phyloP scores from a whole-genome alignment of 495 filamentous ascomycete genomes.

The Glonium stellatum region DNA sequence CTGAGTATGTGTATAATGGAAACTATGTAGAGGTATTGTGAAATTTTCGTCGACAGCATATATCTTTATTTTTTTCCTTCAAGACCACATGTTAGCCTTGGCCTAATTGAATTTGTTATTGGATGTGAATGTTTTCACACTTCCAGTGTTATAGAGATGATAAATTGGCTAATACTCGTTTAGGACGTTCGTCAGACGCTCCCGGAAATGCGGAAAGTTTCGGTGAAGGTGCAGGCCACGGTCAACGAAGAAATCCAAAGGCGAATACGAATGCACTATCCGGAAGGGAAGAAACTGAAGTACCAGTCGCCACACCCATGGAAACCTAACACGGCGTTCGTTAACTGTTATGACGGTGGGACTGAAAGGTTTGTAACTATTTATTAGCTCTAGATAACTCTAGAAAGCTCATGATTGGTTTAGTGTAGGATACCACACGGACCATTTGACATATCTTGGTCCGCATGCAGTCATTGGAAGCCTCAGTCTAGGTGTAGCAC shows the following conservation, averaged over 20 bases:
- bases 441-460: conserved; percentile 89
- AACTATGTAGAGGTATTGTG: conserved; percentile 49
- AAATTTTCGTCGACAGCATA: not conserved
- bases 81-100: not conserved
- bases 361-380: conserved; percentile 44
- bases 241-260: conserved; percentile 68
- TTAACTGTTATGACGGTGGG: conserved; percentile 83
- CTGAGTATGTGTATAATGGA: conserved; percentile 81
- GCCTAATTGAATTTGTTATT: not conserved
- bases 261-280: conserved; percentile 57
- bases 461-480: conserved; percentile 83
- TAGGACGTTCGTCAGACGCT: conserved; percentile 68
- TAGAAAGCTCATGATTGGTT: not conserved
- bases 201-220: conserved; percentile 61
- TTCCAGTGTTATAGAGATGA: not conserved
- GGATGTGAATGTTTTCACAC: not conserved
- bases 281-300: conserved; percentile 61
- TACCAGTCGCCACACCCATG: conserved; percentile 67
- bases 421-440: conserved; percentile 79
- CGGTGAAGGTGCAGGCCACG: conserved; percentile 55
- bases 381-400: not conserved
- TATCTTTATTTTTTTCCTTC: not conserved
- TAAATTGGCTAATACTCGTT: not conserved
- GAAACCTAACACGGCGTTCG: conserved; percentile 83
- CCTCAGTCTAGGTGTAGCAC: conserved; percentile 76